These are phyloP conservation scores for Nakazawaea ambrosiae DNA, from an alignment of 805 yeast genomes.

Conservation along the genomic window DNA sequence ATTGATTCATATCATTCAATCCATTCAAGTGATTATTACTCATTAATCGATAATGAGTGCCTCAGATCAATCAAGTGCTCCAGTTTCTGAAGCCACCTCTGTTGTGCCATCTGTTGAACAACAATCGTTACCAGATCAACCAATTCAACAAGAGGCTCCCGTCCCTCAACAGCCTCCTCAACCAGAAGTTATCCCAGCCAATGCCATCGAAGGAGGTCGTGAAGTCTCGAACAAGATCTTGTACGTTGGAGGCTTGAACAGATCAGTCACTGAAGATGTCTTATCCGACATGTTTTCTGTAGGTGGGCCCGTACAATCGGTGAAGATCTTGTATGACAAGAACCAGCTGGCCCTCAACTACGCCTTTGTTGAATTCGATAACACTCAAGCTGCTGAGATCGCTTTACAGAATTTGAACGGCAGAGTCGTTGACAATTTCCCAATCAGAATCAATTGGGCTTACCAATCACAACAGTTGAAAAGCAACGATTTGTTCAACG, in stretches of 20 bases:
- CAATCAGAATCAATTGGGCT: constrained; percentile 73
- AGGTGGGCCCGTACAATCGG: constrained; percentile 53
- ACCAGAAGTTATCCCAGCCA: constrained; percentile 43
- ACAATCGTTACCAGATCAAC: too few relatives aligned
- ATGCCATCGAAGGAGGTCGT: constrained; percentile 75
- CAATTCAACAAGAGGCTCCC: neutral
- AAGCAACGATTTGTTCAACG: constrained; percentile 47
- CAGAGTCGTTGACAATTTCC: constrained; percentile 42
- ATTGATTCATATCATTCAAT: too few relatives aligned
- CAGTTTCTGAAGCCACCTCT: too few relatives aligned
- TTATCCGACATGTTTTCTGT: constrained; percentile 55
- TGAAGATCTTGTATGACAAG: constrained; percentile 72
- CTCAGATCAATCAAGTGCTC: too few relatives aligned
- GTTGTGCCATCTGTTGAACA: too few relatives aligned
- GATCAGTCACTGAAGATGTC: constrained; percentile 55
- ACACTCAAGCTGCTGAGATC: constrained; percentile 48
- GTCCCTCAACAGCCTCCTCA: neutral
- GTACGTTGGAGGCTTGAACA: constrained; percentile 71
- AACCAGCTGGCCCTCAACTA: constrained; percentile 68
- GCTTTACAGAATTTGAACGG: constrained; percentile 62
- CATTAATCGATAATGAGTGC: too few relatives aligned
- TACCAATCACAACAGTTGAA: constrained; percentile 70
- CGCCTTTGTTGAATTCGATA: constrained; percentile 74
- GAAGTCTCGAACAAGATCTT: constrained; percentile 66
- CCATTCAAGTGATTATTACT: too few relatives aligned